These are phyloP conservation scores for Pythium plurisporium DNA, from an alignment of 352 stramenopile genomes.

Conservation along the genomic window DNA sequence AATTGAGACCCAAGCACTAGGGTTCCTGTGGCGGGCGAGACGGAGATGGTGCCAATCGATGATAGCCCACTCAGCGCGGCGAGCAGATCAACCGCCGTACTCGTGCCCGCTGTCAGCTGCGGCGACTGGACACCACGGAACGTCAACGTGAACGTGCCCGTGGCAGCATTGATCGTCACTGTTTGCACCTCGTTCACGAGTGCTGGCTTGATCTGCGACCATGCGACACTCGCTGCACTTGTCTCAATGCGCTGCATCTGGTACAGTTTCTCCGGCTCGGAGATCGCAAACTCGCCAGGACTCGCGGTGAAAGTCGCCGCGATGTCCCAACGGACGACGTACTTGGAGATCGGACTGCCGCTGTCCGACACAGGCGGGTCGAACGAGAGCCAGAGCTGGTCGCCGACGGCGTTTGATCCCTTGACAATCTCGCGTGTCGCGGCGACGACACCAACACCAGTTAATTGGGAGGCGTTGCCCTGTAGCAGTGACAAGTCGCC, in stretches of 20 bases:
- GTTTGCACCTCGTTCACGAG: conserved; percentile 39
- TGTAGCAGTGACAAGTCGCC: conserved; percentile 51
- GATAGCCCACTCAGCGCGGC: conserved; percentile 33
- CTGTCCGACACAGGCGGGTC: conserved; percentile 58
- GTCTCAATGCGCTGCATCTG: conserved; percentile 50
- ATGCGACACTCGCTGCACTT: conserved; percentile 44
- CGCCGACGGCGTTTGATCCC: conserved; percentile 62
- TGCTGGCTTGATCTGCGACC: conserved; percentile 38
- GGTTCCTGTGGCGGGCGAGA: conserved; percentile 28
- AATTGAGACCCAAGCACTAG: conserved; percentile 23
- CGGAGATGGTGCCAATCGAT: conserved; percentile 38
- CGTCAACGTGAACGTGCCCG: conserved; percentile 38
- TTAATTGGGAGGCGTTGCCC: conserved; percentile 29
- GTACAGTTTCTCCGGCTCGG: conserved; percentile 50
- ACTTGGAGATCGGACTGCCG: conserved; percentile 60
- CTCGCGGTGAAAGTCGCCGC: conserved; percentile 42
- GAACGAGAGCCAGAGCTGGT: conserved; percentile 77
- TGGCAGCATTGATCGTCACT: conserved; percentile 31
- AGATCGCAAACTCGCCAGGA: conserved; percentile 42
- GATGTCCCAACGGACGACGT: conserved; percentile 66
- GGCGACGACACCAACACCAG: conserved; percentile 38
- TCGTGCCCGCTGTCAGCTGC: conserved; percentile 32
- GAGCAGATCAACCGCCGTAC: conserved; percentile 28
- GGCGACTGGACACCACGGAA: conserved; percentile 42
- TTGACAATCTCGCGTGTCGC: conserved; percentile 50